Evolutionary conservation across 495 filamentous ascomycete genomes (phyloP).

Genomic region (Aspergillus coremiiformis): DNA sequence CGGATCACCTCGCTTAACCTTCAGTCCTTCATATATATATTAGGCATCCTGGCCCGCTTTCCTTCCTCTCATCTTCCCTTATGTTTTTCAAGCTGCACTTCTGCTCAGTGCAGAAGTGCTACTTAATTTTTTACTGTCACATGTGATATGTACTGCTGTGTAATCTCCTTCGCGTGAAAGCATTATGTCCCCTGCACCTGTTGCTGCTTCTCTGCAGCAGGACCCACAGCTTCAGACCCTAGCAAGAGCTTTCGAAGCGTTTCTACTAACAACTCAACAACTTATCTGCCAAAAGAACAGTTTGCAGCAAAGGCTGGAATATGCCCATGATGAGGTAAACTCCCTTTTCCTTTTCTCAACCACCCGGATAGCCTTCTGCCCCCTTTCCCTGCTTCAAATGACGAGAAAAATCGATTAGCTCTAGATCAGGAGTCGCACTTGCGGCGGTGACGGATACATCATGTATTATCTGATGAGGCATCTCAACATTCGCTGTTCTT

Average conservation of each 20-base stretch:
- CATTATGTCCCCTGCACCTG: conserved; percentile 33
- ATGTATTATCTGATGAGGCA: conserved; percentile 48
- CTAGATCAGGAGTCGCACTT: conserved; percentile 50
- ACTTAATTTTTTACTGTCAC: not conserved
- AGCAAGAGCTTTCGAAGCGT: conserved; percentile 41
- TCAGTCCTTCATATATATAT: not conserved
- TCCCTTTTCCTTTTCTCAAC: conserved; percentile 5
- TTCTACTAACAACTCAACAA: conserved; percentile 43
- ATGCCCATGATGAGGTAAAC: conserved; percentile 43
- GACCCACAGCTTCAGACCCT: conserved; percentile 38
- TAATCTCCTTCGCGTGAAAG: conserved; percentile 16
- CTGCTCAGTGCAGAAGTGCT: conserved; percentile 25
- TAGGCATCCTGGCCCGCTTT: conserved; percentile 2
- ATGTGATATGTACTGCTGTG: conserved; percentile 20
- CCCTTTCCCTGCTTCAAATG: conserved; percentile 33
- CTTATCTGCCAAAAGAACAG: conserved; percentile 38
- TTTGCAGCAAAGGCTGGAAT: conserved; percentile 35
- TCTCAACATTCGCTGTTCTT: conserved; percentile 5
- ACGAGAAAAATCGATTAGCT: conserved; percentile 50
- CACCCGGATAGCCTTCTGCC: conserved; percentile 4
- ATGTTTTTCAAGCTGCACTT: conserved; percentile 16
- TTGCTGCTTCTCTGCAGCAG: conserved; percentile 26
- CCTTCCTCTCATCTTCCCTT: conserved; percentile 12
- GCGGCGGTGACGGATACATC: conserved; percentile 44
- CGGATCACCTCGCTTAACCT: conserved; percentile 39